These are phyloP conservation scores for Trichoderma polysporum DNA, from an alignment of 2,329 filamentous ascomycete genomes.

Conservation along the genomic window DNA sequence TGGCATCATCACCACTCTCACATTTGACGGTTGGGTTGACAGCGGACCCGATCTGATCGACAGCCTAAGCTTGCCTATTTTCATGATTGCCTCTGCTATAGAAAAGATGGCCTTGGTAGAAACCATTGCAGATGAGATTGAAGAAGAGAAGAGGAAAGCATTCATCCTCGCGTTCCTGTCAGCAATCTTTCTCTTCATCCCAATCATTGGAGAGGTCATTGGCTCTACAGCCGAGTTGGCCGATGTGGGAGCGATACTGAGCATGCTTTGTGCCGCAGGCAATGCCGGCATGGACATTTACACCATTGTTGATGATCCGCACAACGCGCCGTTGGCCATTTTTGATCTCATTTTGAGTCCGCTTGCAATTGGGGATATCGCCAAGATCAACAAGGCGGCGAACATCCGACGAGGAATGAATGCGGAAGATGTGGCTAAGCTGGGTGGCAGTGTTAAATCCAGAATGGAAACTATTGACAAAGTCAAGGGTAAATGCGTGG, in stretches of 20 bases:
- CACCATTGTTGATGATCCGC: neutral
- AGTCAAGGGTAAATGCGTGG: neutral
- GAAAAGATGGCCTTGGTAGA: neutral
- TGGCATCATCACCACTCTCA: neutral
- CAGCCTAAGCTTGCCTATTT: slow-evolving; percentile 5
- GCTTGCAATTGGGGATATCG: neutral
- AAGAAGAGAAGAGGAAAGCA: neutral
- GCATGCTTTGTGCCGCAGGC: neutral
- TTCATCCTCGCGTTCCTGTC: neutral
- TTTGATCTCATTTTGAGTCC: neutral
- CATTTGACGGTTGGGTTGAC: neutral
- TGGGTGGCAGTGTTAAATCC: neutral
- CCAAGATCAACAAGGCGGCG: neutral
- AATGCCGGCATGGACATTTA: neutral
- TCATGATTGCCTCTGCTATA: neutral
- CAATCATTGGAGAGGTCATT: neutral
- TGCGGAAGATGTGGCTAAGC: slow-evolving; percentile 5
- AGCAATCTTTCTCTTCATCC: slow-evolving; percentile 4
- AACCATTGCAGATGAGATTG: neutral
- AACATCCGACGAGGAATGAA: neutral
- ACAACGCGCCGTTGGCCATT: neutral
- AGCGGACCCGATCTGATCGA: neutral
- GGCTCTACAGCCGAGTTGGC: neutral
- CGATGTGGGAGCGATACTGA: neutral
- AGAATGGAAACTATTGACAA: slow-evolving; percentile 2